Evolutionary conservation across 1,139 yeast genomes (phyloP).

Genomic region (Scheffersomyces quercinus): DNA sequence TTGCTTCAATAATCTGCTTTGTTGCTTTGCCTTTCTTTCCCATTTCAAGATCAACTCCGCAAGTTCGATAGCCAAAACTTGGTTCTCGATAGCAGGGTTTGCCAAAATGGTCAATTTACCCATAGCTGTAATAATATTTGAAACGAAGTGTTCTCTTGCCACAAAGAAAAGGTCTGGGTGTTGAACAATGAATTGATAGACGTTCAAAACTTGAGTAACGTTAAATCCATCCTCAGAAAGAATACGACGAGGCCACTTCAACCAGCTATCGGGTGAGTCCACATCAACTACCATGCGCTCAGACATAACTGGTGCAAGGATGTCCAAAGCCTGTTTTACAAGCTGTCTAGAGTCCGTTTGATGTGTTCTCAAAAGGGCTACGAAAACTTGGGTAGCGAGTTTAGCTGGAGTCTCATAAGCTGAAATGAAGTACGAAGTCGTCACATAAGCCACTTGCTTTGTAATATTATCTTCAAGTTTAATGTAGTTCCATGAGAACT

Average conservation of each 20-base stretch:
- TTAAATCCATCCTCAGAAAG: constrained; percentile 87
- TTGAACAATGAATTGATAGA: constrained; percentile 85
- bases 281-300: constrained; percentile 55
- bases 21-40: constrained; percentile 58
- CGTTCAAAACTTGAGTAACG: constrained; percentile 80
- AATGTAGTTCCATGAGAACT: constrained; percentile 92
- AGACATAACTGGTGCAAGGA: constrained; percentile 86
- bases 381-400: constrained; percentile 89
- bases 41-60: constrained; percentile 84
- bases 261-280: constrained; percentile 73
- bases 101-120: constrained; percentile 84
- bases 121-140: constrained; percentile 92
- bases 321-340: constrained; percentile 85
- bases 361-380: constrained; percentile 81
- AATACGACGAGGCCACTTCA: constrained; percentile 93
- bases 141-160: constrained; percentile 85
- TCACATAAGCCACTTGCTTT: constrained; percentile 90
- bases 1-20: neutral
- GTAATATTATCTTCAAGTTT: constrained; percentile 86
- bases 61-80: constrained; percentile 80
- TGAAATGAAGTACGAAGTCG: constrained; percentile 83
- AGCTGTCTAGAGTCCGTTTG: constrained; percentile 82
- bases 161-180: constrained; percentile 83
- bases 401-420: constrained; percentile 89
- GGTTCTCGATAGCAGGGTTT: constrained; percentile 80